These are phyloP conservation scores for Lobosporangium transversale DNA, from an alignment of 192 early-diverging fungal species.

Conservation along the genomic window DNA sequence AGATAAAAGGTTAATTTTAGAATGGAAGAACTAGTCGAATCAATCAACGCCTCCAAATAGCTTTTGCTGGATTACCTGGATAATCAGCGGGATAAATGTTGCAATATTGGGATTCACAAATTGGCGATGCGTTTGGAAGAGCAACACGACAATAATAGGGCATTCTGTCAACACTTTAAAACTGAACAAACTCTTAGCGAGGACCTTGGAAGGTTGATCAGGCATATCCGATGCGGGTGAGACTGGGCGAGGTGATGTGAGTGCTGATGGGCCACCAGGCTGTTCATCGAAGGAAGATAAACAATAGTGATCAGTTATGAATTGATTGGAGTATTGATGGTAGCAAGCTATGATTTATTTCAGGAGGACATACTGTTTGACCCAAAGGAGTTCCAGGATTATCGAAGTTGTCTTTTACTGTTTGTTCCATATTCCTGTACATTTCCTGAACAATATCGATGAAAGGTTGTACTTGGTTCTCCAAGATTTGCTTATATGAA, in stretches of 20 bases:
- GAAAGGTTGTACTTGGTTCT: constrained; percentile 90
- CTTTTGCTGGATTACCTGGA: constrained; percentile 64
- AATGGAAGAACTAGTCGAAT: neutral
- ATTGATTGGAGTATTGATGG: too few relatives aligned
- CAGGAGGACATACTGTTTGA: constrained; percentile 53
- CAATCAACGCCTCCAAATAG: neutral
- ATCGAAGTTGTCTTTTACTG: constrained; percentile 85
- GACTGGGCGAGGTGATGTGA: constrained; percentile 77
- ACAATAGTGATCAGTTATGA: too few relatives aligned
- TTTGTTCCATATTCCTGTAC: constrained; percentile 91
- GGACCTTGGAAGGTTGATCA: constrained; percentile 65
- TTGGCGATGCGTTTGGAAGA: constrained; percentile 91
- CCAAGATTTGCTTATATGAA: constrained; percentile 80
- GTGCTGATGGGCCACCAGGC: constrained; percentile 51
- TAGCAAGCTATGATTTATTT: too few relatives aligned
- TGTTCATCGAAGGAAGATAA: constrained; percentile 15
- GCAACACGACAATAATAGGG: constrained; percentile 95
- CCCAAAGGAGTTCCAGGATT: constrained; percentile 67
- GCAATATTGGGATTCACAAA: constrained; percentile 84
- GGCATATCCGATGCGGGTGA: constrained; percentile 75
- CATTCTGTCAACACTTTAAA: constrained; percentile 99
- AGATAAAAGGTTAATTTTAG: neutral
- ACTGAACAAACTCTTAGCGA: constrained; percentile 80
- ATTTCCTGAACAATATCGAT: constrained; percentile 93
- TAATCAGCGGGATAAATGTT: constrained; percentile 88